These are phyloP conservation scores for Pythium dissimile DNA, from an alignment of 352 stramenopile species.

Conservation along the genomic window DNA sequence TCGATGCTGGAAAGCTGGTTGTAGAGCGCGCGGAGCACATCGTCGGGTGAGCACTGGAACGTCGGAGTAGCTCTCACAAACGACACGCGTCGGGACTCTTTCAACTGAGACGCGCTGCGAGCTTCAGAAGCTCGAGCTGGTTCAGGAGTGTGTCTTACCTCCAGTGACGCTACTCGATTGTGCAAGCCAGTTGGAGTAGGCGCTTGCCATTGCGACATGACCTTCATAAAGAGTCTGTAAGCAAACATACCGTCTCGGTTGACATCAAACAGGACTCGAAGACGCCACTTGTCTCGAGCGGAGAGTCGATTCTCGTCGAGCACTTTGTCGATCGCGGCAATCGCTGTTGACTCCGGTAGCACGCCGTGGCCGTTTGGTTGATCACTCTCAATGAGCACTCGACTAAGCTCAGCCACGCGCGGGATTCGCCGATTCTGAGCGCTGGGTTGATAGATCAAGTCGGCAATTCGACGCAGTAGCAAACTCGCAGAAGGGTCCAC, in stretches of 20 bases:
- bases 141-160: background rate
- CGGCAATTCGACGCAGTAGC: constrained; percentile 33
- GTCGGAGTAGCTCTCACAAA: background rate
- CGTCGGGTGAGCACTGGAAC: constrained; percentile 18
- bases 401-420: constrained; percentile 47
- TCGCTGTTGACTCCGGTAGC: constrained; percentile 29
- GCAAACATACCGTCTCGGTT: constrained; percentile 51
- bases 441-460: constrained; percentile 22
- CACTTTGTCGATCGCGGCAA: constrained; percentile 29
- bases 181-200: background rate
- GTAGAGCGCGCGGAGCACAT: constrained; percentile 47
- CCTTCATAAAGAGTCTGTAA: constrained; percentile 74
- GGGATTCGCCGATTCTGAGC: constrained; percentile 22
- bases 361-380: constrained; percentile 21
- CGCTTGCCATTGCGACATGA: constrained; percentile 52
- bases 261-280: constrained; percentile 74
- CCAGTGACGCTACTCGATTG: no score
- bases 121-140: background rate
- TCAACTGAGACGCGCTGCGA: background rate
- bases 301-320: constrained; percentile 27
- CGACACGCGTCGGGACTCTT: background rate
- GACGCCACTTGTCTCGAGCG: constrained; percentile 28
- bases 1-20: constrained; percentile 68
- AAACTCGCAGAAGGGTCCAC: constrained; percentile 44
- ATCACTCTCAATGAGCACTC: constrained; percentile 38